phyloP scores from a whole-genome alignment of 1,284 basidiomycete species.

The Papiliotrema terrestris region DNA sequence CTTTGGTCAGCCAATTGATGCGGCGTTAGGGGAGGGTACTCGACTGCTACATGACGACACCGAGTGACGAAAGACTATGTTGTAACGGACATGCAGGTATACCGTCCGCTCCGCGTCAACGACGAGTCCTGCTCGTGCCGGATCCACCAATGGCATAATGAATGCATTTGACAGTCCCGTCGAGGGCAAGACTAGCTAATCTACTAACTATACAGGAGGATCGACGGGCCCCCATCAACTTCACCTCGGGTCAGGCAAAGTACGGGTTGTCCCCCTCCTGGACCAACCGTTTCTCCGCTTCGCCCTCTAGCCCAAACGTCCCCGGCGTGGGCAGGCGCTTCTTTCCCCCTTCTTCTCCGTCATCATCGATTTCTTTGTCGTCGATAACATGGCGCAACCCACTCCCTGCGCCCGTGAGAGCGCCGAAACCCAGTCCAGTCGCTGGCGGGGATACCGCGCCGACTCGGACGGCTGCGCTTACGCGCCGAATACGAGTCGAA shows the following conservation, averaged over 20 bases:
- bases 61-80: background rate
- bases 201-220: background rate
- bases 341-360: constrained; percentile 1
- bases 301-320: constrained; percentile 20
- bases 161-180: background rate
- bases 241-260: constrained; percentile 9
- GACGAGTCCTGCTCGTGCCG: background rate
- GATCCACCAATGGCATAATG: background rate
- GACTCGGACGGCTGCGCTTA: background rate
- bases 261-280: constrained; percentile 19
- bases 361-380: background rate
- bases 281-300: constrained; percentile 10
- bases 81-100: background rate
- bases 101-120: too few relatives aligned
- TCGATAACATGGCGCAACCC: background rate
- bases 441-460: background rate
- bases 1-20: constrained; percentile 69
- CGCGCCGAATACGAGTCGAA: background rate
- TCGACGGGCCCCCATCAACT: background rate
- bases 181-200: background rate
- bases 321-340: constrained; percentile 21
- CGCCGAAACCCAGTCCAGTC: background rate
- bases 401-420: background rate
- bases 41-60: background rate
- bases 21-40: background rate